phyloP scores from a whole-genome alignment of 768 basidiomycete species.

The Lactarius tabidus region DNA sequence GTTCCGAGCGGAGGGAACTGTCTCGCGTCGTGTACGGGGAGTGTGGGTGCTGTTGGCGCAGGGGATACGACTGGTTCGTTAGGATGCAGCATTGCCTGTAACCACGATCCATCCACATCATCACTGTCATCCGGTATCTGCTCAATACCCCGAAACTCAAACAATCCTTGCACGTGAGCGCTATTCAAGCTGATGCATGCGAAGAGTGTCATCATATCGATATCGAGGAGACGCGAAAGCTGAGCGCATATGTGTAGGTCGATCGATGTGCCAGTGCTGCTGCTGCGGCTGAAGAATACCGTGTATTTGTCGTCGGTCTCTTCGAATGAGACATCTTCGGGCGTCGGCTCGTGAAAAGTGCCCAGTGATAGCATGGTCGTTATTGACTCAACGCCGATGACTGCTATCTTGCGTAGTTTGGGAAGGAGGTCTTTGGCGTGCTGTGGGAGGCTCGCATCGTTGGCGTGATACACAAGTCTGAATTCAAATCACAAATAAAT shows the following conservation, averaged over 20 bases:
- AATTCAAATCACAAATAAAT: background rate
- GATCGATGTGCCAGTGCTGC: background rate
- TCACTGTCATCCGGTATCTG: slow-evolving; percentile 7
- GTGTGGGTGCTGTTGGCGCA: background rate
- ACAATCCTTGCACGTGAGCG: background rate
- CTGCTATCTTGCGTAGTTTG: slow-evolving; percentile 18
- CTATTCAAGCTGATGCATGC: slow-evolving; percentile 1
- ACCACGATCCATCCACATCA: slow-evolving; percentile 8
- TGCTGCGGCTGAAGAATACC: slow-evolving; percentile 10
- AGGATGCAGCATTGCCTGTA: slow-evolving; percentile 15
- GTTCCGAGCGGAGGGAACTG: slow-evolving; percentile 11
- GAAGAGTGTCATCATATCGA: slow-evolving; percentile 6
- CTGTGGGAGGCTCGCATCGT: slow-evolving; percentile 3
- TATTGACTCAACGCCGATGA: slow-evolving; percentile 14
- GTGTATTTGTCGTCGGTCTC: slow-evolving; percentile 15
- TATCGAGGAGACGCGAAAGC: slow-evolving; percentile 8
- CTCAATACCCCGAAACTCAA: background rate
- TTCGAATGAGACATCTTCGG: slow-evolving; percentile 6
- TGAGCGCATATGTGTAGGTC: slow-evolving; percentile 5
- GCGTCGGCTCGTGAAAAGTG: background rate
- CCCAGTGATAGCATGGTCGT: slow-evolving; percentile 14
- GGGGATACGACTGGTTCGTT: slow-evolving; percentile 10
- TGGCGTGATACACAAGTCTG: slow-evolving; percentile 15
- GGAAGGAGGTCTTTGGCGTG: slow-evolving; percentile 1
- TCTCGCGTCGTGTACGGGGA: background rate